phyloP scores from a whole-genome alignment of 2,329 filamentous ascomycete genomes.

The Fusarium sp. region DNA sequence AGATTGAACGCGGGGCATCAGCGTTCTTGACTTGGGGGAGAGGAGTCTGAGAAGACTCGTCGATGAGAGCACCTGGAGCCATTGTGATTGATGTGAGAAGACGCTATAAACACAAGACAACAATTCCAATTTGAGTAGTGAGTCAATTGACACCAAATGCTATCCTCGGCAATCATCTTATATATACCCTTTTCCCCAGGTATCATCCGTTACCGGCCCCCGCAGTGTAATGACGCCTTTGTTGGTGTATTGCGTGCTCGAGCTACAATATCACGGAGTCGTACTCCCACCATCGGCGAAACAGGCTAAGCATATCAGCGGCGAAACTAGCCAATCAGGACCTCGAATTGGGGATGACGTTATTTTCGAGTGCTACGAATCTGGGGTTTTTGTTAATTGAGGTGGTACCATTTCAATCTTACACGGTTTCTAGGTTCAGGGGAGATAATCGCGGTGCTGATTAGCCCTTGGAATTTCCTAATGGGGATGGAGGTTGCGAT shows the following conservation, averaged over 20 bases:
- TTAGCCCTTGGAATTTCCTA: not conserved
- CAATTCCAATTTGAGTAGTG: slow-evolving; percentile 2
- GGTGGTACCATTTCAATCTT: not conserved
- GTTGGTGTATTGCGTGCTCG: slow-evolving; percentile 40
- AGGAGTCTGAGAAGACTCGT: slow-evolving; percentile 21
- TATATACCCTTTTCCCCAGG: slow-evolving; percentile 20
- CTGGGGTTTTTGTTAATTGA: not conserved
- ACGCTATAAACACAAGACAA: not conserved
- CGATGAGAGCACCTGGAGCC: slow-evolving; percentile 39
- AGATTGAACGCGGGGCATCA: slow-evolving; percentile 44
- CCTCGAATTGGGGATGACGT: slow-evolving; percentile 11
- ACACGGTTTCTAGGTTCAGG: not conserved
- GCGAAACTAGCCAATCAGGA: slow-evolving; percentile 7
- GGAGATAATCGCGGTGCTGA: not conserved
- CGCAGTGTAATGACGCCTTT: slow-evolving; percentile 38
- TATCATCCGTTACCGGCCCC: slow-evolving; percentile 30
- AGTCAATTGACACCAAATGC: not conserved
- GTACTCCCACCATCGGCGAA: slow-evolving; percentile 24
- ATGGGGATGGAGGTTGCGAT: slow-evolving; percentile 9
- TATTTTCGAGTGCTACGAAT: slow-evolving; percentile 6
- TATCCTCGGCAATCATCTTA: not conserved
- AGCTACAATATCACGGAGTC: slow-evolving; percentile 40
- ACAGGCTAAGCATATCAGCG: not conserved
- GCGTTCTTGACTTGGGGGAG: slow-evolving; percentile 36
- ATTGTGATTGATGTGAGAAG: slow-evolving; percentile 10